These are phyloP conservation scores for Gossypium laxum DNA, from an alignment of 441 rosid species.

Conservation along the genomic window DNA sequence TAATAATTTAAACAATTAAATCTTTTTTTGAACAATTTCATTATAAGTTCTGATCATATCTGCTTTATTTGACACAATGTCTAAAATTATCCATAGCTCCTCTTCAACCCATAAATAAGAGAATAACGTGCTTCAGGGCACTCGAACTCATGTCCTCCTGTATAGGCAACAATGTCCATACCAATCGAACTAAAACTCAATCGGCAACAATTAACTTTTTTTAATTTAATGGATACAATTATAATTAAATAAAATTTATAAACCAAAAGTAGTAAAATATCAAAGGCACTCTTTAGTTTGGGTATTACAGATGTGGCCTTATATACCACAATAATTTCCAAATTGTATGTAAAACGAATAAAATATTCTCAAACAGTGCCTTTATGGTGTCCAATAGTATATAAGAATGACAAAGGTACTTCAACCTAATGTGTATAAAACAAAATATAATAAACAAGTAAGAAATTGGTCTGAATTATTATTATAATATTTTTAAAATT, in stretches of 20 bases:
- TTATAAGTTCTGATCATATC: too few species aligned
- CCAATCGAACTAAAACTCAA: too few species aligned
- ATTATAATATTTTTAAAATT: not conserved
- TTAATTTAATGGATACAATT: not conserved
- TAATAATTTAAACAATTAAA: not conserved
- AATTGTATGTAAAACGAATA: not conserved
- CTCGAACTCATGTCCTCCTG: too few species aligned
- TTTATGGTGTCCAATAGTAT: not conserved
- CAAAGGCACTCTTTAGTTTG: not conserved
- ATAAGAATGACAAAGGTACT: not conserved
- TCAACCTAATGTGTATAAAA: not conserved
- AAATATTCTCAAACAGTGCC: not conserved
- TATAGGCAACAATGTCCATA: too few species aligned
- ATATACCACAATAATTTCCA: not conserved
- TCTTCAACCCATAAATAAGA: too few species aligned
- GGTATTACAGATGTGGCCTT: not conserved
- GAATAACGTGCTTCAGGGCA: too few species aligned
- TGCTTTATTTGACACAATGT: too few species aligned
- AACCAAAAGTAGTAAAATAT: not conserved
- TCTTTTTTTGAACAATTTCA: not conserved
- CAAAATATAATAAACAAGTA: not conserved
- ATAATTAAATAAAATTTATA: not conserved
- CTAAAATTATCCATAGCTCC: too few species aligned
- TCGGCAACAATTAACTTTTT: not conserved
- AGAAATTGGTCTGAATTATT: not conserved